phyloP scores from a whole-genome alignment of 306 rosid genomes.

The Casuarina cunninghamiana region DNA sequence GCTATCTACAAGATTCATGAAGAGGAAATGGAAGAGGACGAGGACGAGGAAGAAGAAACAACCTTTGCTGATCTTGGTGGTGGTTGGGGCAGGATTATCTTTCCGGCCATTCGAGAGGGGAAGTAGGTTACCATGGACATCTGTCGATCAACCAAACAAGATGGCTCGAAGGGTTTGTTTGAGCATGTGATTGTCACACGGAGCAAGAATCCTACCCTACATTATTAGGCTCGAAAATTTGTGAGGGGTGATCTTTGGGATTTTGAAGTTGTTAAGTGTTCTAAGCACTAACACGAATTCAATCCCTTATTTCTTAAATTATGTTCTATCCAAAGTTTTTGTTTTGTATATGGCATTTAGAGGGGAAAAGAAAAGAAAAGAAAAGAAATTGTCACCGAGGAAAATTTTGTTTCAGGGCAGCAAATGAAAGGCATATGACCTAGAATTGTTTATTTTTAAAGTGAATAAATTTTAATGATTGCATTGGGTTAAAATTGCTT shows the following conservation, averaged over 20 bases:
- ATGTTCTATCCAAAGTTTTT: neutral
- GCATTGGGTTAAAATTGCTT: too few relatives aligned
- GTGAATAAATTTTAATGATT: neutral
- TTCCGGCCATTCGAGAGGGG: slow-evolving; percentile 73
- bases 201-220: slow-evolving; percentile 76
- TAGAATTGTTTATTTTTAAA: neutral
- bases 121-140: slow-evolving; percentile 75
- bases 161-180: slow-evolving; percentile 76
- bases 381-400: neutral
- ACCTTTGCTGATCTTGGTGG: slow-evolving; percentile 75
- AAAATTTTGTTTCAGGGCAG: neutral
- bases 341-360: neutral
- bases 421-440: neutral
- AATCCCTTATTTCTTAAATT: neutral
- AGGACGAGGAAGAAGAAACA: slow-evolving; percentile 28
- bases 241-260: slow-evolving; percentile 97
- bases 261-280: slow-evolving; percentile 31
- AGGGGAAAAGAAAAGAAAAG: neutral
- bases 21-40: slow-evolving; percentile 35
- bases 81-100: slow-evolving; percentile 93
- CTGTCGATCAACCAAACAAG: slow-evolving; percentile 65
- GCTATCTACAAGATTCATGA: slow-evolving; percentile 25
- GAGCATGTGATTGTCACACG: slow-evolving; percentile 67
- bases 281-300: neutral
- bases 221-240: slow-evolving; percentile 68